Conservation (phyloP, 805 yeast species). For the Wickerhamiella shivajii region DNA sequence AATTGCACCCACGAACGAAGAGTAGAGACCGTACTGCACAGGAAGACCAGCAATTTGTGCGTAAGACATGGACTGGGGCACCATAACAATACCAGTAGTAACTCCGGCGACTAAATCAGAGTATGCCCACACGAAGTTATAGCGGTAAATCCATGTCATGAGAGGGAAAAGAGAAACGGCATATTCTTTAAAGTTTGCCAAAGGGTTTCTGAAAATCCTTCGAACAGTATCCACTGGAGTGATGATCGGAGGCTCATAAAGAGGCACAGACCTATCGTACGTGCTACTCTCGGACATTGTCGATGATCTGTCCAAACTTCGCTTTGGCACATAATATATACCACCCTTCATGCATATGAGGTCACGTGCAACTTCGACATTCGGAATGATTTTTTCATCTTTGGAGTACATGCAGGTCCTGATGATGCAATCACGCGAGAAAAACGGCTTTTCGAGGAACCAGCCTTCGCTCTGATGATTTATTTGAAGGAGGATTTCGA, state of each 20-base stretch:
- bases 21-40: constrained; percentile 77
- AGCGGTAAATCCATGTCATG: constrained; percentile 68
- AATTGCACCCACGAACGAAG: constrained; percentile 83
- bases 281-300: no score
- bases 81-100: constrained; percentile 84
- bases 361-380: no score
- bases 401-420: no score
- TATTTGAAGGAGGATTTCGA: no score
- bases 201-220: constrained; percentile 12
- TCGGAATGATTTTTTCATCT: no score
- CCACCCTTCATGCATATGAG: not conserved
- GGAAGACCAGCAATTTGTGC: constrained; percentile 72
- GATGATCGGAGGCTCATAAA: constrained; percentile 7
- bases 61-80: constrained; percentile 93
- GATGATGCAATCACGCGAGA: no score
- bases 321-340: not conserved
- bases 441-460: no score
- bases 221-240: constrained; percentile 11
- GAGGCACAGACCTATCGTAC: constrained; percentile 7
- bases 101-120: constrained; percentile 84
- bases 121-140: constrained; percentile 64
- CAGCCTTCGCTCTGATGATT: no score
- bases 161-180: constrained; percentile 62
- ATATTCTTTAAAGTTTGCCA: constrained; percentile 29
- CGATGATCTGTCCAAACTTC: not conserved